Evolutionary conservation across 139 green algal genomes (phyloP).

Genomic region (Tetraselmis chui): DNA sequence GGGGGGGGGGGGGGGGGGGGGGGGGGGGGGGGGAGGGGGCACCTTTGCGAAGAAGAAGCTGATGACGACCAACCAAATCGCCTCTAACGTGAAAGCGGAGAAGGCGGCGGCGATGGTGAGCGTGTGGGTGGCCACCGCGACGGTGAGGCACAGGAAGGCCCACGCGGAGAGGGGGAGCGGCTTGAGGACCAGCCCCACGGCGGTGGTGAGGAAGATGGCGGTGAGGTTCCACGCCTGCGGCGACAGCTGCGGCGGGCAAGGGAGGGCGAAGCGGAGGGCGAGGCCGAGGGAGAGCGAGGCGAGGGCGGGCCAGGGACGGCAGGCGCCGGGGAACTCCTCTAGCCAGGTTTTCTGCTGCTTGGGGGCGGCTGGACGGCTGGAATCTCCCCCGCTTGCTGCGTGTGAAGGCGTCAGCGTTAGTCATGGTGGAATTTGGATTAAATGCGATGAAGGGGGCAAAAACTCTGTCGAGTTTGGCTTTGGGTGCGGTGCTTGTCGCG

Average conservation of each 20-base stretch:
- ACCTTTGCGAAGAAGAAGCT: slow-evolving; percentile 21
- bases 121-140: slow-evolving; percentile 8
- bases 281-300: slow-evolving; percentile 6
- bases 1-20: no score
- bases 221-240: slow-evolving; percentile 16
- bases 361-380: no score
- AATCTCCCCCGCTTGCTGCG: no score
- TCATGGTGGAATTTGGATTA: no score
- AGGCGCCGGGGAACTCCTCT: neutral
- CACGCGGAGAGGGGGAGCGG: slow-evolving; percentile 12
- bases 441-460: no score
- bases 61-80: slow-evolving; percentile 19
- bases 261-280: neutral
- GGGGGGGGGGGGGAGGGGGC: no score
- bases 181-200: slow-evolving; percentile 7
- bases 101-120: slow-evolving; percentile 12
- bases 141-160: slow-evolving; percentile 14
- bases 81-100: slow-evolving; percentile 15
- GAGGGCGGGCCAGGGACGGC: neutral
- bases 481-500: no score
- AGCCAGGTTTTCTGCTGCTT: no score
- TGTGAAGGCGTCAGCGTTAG: no score
- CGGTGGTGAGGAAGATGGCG: slow-evolving; percentile 16
- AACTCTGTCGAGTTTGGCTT: no score
- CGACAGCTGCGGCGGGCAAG: neutral